Conservation (phyloP, 1,284 basidiomycete species). For the Kwoniella shivajii region DNA sequence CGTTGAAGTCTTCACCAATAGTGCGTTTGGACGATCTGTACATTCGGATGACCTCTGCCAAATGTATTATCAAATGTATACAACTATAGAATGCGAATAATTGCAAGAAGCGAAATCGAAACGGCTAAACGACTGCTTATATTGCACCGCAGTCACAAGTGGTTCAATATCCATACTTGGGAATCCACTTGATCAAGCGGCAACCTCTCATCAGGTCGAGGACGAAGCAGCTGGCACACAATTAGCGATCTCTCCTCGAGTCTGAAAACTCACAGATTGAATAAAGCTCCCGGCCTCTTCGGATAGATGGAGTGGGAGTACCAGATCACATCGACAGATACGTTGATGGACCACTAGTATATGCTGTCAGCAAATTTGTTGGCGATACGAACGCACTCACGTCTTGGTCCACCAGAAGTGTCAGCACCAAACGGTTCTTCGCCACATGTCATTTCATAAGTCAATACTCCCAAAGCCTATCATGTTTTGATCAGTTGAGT, state of each 20-base stretch:
- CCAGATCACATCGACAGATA: constrained; percentile 66
- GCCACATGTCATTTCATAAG: constrained; percentile 90
- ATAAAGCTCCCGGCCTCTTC: constrained; percentile 68
- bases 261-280: constrained; percentile 56
- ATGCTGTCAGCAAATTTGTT: too few species aligned
- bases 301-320: constrained; percentile 66
- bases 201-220: constrained; percentile 76
- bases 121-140: too few species aligned
- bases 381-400: constrained; percentile 20
- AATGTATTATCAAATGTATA: too few species aligned
- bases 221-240: constrained; percentile 31
- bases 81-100: too few species aligned
- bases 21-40: too few species aligned
- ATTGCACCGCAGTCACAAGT: constrained; percentile 7
- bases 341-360: constrained; percentile 37
- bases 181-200: constrained; percentile 72
- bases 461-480: constrained; percentile 90
- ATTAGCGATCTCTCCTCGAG: background rate
- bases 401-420: constrained; percentile 25
- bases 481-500: background rate
- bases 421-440: constrained; percentile 84
- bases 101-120: too few species aligned
- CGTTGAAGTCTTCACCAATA: too few species aligned
- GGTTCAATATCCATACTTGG: constrained; percentile 76
- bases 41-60: too few species aligned